phyloP scores from a whole-genome alignment of 2,329 filamentous ascomycete species.

The Chaetomium sp. region DNA sequence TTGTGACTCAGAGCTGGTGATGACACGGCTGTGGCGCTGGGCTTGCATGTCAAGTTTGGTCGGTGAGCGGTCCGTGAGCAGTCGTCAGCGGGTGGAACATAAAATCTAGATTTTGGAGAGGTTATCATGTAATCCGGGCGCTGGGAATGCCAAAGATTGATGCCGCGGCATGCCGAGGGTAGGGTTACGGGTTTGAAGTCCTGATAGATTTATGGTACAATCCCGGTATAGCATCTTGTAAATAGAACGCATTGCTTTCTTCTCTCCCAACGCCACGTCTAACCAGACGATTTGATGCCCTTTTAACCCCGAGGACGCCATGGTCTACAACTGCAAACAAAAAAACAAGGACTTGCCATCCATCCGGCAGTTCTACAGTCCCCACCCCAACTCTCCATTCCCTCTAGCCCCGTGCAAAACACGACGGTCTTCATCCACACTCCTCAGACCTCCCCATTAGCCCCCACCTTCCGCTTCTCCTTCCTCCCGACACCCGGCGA shows the following conservation, averaged over 20 bases:
- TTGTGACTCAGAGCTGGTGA: background rate
- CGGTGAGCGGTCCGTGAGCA: background rate
- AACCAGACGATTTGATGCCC: constrained; percentile 11
- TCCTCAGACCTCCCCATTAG: constrained; percentile 48
- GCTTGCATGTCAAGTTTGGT: background rate
- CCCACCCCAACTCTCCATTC: background rate
- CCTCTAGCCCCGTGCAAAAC: background rate
- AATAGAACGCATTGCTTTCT: background rate
- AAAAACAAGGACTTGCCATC: background rate
- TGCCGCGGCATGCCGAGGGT: background rate
- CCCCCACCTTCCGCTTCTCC: constrained; percentile 63
- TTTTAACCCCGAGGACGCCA: constrained; percentile 13
- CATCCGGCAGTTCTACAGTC: background rate
- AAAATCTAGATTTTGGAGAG: too few relatives aligned
- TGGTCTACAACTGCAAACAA: constrained; percentile 5
- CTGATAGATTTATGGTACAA: background rate
- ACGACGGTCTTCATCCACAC: background rate
- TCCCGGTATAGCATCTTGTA: background rate
- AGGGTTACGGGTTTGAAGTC: background rate
- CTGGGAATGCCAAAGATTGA: background rate
- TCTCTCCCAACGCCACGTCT: constrained; percentile 17
- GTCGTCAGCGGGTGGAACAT: too few relatives aligned
- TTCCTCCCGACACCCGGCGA: constrained; percentile 62
- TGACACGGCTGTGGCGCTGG: too few relatives aligned
- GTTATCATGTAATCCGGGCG: background rate